Evolutionary conservation across 768 basidiomycete species (phyloP).

Genomic region (Inosperma sp.): DNA sequence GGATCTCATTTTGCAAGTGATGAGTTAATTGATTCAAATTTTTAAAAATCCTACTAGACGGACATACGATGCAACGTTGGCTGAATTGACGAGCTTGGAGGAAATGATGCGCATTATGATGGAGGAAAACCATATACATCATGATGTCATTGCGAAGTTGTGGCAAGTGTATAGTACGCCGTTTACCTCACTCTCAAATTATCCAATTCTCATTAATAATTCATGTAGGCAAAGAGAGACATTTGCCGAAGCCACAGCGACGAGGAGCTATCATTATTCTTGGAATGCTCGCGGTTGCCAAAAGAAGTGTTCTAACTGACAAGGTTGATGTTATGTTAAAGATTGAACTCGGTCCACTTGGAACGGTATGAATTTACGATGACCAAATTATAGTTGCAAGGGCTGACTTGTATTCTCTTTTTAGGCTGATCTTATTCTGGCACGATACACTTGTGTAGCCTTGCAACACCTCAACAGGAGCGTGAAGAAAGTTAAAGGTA

Average conservation of each 20-base stretch:
- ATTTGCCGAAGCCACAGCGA: conserved; percentile 79
- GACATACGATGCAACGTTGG: conserved; percentile 88
- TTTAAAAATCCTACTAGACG: conserved; percentile 44
- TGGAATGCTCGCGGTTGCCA: conserved; percentile 94
- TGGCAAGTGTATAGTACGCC: conserved; percentile 94
- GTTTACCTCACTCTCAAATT: not conserved
- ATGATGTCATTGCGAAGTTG: conserved; percentile 82
- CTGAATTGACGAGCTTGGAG: conserved; percentile 92
- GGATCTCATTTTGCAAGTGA: not conserved
- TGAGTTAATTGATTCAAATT: not conserved
- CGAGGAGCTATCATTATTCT: conserved; percentile 92
- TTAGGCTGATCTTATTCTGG: conserved; percentile 83
- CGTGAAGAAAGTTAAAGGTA: conserved; percentile 95
- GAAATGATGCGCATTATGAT: conserved; percentile 97
- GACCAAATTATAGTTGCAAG: not conserved
- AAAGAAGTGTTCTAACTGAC: conserved; percentile 67
- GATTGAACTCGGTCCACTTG: conserved; percentile 79
- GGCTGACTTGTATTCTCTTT: not conserved
- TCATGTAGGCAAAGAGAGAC: conserved; percentile 60
- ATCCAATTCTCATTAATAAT: not conserved
- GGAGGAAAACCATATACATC: conserved; percentile 78
- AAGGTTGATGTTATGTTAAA: conserved; percentile 80
- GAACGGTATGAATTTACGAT: conserved; percentile 52
- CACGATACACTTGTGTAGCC: conserved; percentile 90
- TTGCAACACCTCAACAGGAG: conserved; percentile 90